These are phyloP conservation scores for Neurospora cerealis DNA, from an alignment of 495 filamentous ascomycete species.

Conservation along the genomic window DNA sequence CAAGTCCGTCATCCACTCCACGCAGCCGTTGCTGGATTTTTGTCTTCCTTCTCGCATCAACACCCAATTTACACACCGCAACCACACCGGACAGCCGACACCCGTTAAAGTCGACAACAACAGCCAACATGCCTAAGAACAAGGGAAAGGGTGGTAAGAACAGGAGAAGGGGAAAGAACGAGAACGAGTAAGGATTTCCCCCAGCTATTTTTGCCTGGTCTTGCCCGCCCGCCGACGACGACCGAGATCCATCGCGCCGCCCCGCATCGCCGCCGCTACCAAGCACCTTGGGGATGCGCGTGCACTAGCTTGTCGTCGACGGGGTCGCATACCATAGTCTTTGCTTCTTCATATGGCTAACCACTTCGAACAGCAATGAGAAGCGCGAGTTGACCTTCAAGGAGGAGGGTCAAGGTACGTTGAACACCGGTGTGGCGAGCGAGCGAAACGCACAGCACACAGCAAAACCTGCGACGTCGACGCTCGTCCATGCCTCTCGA, in stretches of 20 bases:
- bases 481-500: not conserved
- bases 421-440: constrained; percentile 7
- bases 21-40: not conserved
- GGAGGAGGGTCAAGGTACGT: constrained; percentile 85
- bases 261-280: not conserved
- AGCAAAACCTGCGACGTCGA: not conserved
- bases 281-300: not conserved
- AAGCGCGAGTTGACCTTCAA: constrained; percentile 98
- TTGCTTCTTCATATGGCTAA: not conserved
- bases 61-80: not conserved
- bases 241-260: not conserved
- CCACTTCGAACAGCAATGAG: constrained; percentile 59
- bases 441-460: not conserved
- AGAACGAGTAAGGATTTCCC: constrained; percentile 52
- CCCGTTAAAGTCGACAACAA: not conserved
- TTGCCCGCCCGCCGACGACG: not conserved
- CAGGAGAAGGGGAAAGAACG: constrained; percentile 97
- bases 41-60: not conserved
- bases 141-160: constrained; percentile 88
- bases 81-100: not conserved
- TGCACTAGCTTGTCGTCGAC: not conserved
- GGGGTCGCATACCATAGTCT: not conserved
- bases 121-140: constrained; percentile 22
- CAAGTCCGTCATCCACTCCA: not conserved
- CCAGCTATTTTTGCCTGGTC: not conserved